Evolutionary conservation across 305 asterid species (phyloP), one percentile per base, ranked within the genome.

Genomic region (Andrographis paniculata): DNA sequence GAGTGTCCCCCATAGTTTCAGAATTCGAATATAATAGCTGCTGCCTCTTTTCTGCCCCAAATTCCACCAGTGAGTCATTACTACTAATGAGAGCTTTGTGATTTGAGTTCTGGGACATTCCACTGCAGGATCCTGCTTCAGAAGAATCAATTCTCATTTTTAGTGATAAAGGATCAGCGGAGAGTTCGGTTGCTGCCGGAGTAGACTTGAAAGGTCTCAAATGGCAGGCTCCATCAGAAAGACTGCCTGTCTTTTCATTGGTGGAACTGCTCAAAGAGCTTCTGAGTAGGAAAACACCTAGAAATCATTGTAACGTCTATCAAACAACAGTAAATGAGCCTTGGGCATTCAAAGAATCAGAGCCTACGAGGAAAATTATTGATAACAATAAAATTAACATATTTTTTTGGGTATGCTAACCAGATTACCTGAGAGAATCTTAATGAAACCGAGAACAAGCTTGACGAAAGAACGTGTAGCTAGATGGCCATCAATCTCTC

Each of bases 371-470:
- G 6, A 6, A 19, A 15, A 45, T 22, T n/a, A 33, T 2, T 20
- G 12, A 19, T 16, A 15, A n/a, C 16, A 1, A 48, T 20, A 7
- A 15, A 0, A n/a, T n/a, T n/a, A n/a, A n/a, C n/a, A n/a, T n/a
- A n/a, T n/a, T n/a, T n/a, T n/a, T n/a, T n/a, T n/a, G n/a, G n/a
- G 14, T 9, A 1, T 17, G 16, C 16, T 1, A 37, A 14, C 7
- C 4, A 37, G 14, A 14, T 43, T 77, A 91, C 99, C 96, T 66
- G 99, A 91, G 45, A 91, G 78, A 72, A 79, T 84, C 74, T 76
- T 79, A 56, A 87, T 69, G 63, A 77, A 61, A 53, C 94, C 74
- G 65, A 87, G 71, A 67, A 87, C 75, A 55, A 91, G 93, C 66
- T 87, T 84, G 35, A 71, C 73, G 66, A 80, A 79, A 69, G 80